Evolutionary conservation across 2,329 filamentous ascomycete genomes (phyloP), one percentile per base, ranked within the genome.

Genomic region (Rutstroemia sp.): DNA sequence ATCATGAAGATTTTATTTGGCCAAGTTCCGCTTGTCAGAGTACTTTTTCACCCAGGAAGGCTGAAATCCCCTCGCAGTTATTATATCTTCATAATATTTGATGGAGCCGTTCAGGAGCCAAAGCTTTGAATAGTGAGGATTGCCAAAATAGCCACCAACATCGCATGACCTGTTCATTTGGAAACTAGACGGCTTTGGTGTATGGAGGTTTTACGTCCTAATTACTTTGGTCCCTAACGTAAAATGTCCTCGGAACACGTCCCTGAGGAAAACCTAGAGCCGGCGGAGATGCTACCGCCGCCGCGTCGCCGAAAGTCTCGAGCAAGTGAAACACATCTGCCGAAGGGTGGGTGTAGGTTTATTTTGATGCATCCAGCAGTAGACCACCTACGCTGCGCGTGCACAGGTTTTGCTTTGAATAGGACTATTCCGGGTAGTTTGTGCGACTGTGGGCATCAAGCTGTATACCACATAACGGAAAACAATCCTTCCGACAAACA

Each of bases 381-480:
- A 66, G 80, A 78, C 62, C 80, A 80, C 51, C 74, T 80, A 57
- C 77, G 81, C 45, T 84, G 81, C 67, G 80, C 76, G 46, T 84
- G 81, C 63, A 77, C 80, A 59, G 73, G 76, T 58, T 84, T 84
- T 67, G 76, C 76, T 4, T 74, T 78, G 57, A 82, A 81, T 67
- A 73, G 72, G 51, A 66, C 72, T n/a, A 70, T 78, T 10, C 80
- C 80, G 1, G 76, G 79, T 39, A 78, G 78, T 53, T 75, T 71
- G 19, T 84, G 81, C 63, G 75, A 81, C 51, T 84, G 81, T 61
- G 81, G 81, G 5, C 81, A 84, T 64, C 74, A 81, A 53, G 78
- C 80, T 37, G 83, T 80, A 67, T 84, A 78, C 64, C 81, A 84
- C 64, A 71, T 78, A 57, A 73, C 60, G 16, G 61, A 74, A 60